Percentiles rank a stretch among this genome's conserved stretches.
These are phyloP conservation scores for Globisporangium middletonii DNA, from an alignment of 352 stramenopile genomes.

Conservation along the genomic window DNA sequence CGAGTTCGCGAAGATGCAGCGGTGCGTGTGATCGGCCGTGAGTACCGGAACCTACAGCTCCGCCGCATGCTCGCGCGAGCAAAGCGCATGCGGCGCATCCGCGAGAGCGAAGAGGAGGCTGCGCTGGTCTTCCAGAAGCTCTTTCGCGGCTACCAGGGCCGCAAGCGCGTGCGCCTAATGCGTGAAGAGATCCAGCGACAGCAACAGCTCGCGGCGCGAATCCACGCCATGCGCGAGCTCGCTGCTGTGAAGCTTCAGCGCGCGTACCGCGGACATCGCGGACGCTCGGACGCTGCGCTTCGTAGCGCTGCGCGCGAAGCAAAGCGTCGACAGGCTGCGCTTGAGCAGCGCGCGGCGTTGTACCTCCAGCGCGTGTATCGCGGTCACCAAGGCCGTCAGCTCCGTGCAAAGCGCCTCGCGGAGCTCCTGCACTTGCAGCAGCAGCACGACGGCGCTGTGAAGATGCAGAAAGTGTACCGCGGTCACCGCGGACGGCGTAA, in stretches of 20 bases:
- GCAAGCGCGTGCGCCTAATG: slow-evolving; percentile 34
- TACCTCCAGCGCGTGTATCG: slow-evolving; percentile 80
- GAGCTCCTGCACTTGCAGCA: slow-evolving; percentile 45
- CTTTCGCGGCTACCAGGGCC: slow-evolving; percentile 57
- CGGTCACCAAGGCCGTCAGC: slow-evolving; percentile 47
- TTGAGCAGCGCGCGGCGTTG: slow-evolving; percentile 32
- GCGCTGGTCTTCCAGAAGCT: slow-evolving; percentile 72
- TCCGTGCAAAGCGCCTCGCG: slow-evolving; percentile 34
- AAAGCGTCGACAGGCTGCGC: slow-evolving; percentile 31
- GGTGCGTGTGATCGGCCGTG: slow-evolving; percentile 31
- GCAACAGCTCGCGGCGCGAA: slow-evolving; percentile 41
- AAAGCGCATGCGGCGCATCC: slow-evolving; percentile 48
- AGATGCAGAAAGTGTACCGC: slow-evolving; percentile 73
- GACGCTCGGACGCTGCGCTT: slow-evolving; percentile 41
- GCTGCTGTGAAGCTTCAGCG: slow-evolving; percentile 68
- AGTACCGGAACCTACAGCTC: slow-evolving; percentile 50
- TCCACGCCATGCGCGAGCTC: slow-evolving; percentile 52
- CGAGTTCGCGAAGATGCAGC: slow-evolving; percentile 24
- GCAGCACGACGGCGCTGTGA: slow-evolving; percentile 38
- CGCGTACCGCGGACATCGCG: slow-evolving; percentile 55
- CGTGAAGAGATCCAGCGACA: slow-evolving; percentile 36
- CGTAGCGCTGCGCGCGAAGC: slow-evolving; percentile 42
- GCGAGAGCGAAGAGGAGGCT: slow-evolving; percentile 45
- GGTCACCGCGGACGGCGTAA: slow-evolving; percentile 42
- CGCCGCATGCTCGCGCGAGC: slow-evolving; percentile 41